Conservation (phyloP, 345 rosid genomes). For the Eucalyptus dawsonii region DNA sequence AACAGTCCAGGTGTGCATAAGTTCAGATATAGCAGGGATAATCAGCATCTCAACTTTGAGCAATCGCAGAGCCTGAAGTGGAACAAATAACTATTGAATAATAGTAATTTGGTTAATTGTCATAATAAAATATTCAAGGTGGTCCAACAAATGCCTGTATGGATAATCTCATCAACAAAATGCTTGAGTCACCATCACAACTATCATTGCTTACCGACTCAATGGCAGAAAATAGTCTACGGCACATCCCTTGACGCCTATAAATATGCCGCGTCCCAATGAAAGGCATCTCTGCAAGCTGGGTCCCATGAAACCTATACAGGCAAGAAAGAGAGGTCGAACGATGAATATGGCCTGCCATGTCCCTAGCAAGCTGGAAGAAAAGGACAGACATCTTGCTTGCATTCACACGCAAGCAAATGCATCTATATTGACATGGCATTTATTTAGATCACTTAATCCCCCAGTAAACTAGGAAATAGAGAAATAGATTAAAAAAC, state of each 20-base stretch:
- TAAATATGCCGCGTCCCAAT: slow-evolving; percentile 81
- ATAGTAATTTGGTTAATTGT: neutral
- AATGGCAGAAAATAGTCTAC: slow-evolving; percentile 62
- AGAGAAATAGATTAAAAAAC: neutral
- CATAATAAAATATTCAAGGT: neutral
- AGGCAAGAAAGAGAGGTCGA: neutral
- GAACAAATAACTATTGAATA: neutral
- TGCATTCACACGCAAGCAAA: neutral
- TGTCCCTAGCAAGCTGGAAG: neutral
- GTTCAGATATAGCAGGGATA: slow-evolving; percentile 76
- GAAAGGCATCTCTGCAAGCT: slow-evolving; percentile 89
- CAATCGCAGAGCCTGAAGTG: slow-evolving; percentile 43
- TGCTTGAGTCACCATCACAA: neutral
- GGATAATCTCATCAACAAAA: neutral
- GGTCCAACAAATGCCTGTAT: neutral
- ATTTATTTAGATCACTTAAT: neutral
- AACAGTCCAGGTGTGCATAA: slow-evolving; percentile 60
- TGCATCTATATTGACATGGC: neutral
- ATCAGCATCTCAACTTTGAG: slow-evolving; percentile 60
- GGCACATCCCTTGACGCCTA: slow-evolving; percentile 90
- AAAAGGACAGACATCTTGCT: neutral
- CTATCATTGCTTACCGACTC: slow-evolving; percentile 38
- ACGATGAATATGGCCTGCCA: neutral
- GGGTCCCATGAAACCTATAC: slow-evolving; percentile 64
- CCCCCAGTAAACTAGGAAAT: neutral